Percentiles rank a stretch among this genome's conserved stretches.
Conservation (phyloP, 2,329 filamentous ascomycete genomes). For the Rhynchosporium graminicola region DNA sequence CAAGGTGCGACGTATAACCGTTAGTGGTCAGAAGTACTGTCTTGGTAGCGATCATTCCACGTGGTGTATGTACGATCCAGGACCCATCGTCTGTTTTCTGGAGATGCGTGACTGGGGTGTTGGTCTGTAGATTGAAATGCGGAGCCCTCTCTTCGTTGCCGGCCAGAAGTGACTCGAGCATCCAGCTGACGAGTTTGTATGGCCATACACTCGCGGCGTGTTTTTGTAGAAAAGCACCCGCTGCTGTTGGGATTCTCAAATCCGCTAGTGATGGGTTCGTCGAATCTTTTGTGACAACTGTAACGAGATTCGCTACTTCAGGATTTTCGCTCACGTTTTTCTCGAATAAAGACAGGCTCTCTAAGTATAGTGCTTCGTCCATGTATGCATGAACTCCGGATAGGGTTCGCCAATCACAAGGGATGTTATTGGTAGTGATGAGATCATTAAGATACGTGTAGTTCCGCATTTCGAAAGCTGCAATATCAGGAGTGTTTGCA, state of each 20-base stretch:
- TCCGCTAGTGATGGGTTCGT: constrained; percentile 45
- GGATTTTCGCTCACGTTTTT: constrained; percentile 54
- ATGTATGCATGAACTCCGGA: constrained; percentile 66
- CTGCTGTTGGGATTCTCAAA: constrained; percentile 56
- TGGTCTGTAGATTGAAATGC: constrained; percentile 68
- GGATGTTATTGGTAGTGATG: constrained; percentile 56
- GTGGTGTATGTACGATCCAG: constrained; percentile 67
- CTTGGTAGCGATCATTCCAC: constrained; percentile 64
- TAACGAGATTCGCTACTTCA: constrained; percentile 52
- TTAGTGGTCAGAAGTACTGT: constrained; percentile 79
- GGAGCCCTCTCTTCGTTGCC: constrained; percentile 20
- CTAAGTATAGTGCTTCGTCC: constrained; percentile 54
- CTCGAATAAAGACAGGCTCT: constrained; percentile 52
- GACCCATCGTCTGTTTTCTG: constrained; percentile 40
- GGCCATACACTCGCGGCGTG: constrained; percentile 75
- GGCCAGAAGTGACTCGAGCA: constrained; percentile 54
- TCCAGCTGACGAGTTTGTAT: constrained; percentile 77
- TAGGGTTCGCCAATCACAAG: constrained; percentile 69
- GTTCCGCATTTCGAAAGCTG: constrained; percentile 71
- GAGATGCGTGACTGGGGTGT: constrained; percentile 61
- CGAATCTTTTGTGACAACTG: constrained; percentile 40
- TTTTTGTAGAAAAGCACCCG: constrained; percentile 64
- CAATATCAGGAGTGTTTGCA: constrained; percentile 58
- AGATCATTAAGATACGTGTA: constrained; percentile 61
- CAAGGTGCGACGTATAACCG: constrained; percentile 75